Evolutionary conservation across 208 protist species (phyloP).

Genomic region (Trypanosoma avium): DNA sequence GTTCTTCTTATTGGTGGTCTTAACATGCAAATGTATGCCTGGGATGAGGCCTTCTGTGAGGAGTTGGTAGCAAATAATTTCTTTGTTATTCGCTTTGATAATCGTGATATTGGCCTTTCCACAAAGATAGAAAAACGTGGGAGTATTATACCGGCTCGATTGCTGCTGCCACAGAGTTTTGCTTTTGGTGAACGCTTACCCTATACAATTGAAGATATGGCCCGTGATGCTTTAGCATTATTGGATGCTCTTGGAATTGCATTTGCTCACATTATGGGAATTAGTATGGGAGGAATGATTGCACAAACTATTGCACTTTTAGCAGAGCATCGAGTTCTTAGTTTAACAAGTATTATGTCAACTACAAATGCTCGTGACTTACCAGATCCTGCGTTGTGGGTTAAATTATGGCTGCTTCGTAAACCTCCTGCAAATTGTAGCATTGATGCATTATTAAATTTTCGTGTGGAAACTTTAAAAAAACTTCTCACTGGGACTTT

Average conservation of each 20-base stretch:
- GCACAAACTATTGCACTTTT: slow-evolving; percentile 57
- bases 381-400: slow-evolving; percentile 59
- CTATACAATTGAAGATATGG: slow-evolving; percentile 74
- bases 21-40: slow-evolving; percentile 80
- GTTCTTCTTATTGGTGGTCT: slow-evolving; percentile 73
- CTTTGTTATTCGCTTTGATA: slow-evolving; percentile 78
- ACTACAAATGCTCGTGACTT: slow-evolving; percentile 73
- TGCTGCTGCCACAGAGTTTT: slow-evolving; percentile 45
- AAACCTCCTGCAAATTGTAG: slow-evolving; percentile 54
- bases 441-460: slow-evolving; percentile 67
- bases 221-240: slow-evolving; percentile 56
- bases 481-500: slow-evolving; percentile 46
- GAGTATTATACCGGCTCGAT: slow-evolving; percentile 38
- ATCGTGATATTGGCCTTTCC: slow-evolving; percentile 75
- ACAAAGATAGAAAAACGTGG: slow-evolving; percentile 64
- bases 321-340: slow-evolving; percentile 55
- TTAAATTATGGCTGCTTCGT: slow-evolving; percentile 80
- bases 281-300: slow-evolving; percentile 85
- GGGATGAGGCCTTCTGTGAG: slow-evolving; percentile 81
- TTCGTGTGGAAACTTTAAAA: slow-evolving; percentile 54
- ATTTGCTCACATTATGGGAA: slow-evolving; percentile 70
- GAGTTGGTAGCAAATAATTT: slow-evolving; percentile 58
- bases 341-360: slow-evolving; percentile 77
- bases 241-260: slow-evolving; percentile 54
- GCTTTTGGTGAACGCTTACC: slow-evolving; percentile 70